Conservation (phyloP, 768 basidiomycete genomes). For the Boletellus emodensis region DNA sequence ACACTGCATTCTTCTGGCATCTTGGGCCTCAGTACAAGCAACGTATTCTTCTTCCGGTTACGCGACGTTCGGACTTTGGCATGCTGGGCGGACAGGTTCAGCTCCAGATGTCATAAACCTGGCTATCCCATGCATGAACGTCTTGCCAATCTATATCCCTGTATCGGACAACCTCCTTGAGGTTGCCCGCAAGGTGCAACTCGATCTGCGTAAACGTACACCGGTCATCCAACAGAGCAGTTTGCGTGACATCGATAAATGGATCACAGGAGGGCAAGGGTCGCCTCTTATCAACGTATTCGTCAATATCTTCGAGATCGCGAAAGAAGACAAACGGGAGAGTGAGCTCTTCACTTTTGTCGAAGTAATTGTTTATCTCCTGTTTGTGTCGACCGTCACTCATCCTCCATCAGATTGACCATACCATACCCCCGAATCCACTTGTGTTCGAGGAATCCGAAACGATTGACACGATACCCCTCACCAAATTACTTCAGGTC, state of each 20-base stretch:
- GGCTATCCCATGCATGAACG: constrained; percentile 45
- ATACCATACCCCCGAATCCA: constrained; percentile 23
- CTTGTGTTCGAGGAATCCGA: constrained; percentile 6
- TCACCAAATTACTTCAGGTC: constrained; percentile 28
- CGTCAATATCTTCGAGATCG: constrained; percentile 40
- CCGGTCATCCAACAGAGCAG: constrained; percentile 39
- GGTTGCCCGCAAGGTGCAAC: constrained; percentile 32
- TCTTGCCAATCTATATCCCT: constrained; percentile 36
- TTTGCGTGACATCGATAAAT: constrained; percentile 34
- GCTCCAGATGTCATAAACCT: constrained; percentile 34
- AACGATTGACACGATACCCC: constrained; percentile 13
- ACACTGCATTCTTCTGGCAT: constrained; percentile 40
- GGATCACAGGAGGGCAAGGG: constrained; percentile 29
- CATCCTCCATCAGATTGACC: constrained; percentile 24
- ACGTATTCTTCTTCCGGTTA: constrained; percentile 20
- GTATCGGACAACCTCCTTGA: constrained; percentile 20
- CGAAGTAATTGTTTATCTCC: constrained; percentile 28
- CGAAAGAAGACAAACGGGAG: constrained; percentile 21
- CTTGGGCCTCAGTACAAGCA: constrained; percentile 39
- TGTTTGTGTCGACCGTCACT: constrained; percentile 16
- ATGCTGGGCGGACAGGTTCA: constrained; percentile 39
- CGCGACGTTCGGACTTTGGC: constrained; percentile 45
- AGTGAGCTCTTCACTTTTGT: constrained; percentile 28
- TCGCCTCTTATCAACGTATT: constrained; percentile 38
- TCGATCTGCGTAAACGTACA: constrained; percentile 36